A percentile compares a stretch with the other conserved stretches of the same genome.
Conservation (phyloP, 2,329 filamentous ascomycete species). For the Phoma sp. region DNA sequence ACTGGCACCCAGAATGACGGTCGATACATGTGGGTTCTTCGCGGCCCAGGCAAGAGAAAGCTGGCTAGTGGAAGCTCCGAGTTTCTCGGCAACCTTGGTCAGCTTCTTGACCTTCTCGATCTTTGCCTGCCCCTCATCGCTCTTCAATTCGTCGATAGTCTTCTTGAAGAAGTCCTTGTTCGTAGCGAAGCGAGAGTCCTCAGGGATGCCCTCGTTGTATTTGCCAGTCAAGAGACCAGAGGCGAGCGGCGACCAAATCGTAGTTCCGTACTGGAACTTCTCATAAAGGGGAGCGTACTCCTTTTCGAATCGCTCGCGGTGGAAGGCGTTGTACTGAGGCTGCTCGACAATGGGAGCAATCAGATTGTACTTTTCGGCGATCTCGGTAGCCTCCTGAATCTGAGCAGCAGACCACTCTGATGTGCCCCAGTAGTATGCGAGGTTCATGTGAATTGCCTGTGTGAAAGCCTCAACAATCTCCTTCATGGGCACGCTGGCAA, state of each 20-base stretch:
- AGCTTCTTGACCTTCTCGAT: conserved; percentile 65
- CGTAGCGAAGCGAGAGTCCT: conserved; percentile 65
- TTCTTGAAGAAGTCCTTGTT: conserved; percentile 65
- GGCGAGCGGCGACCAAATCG: conserved; percentile 61
- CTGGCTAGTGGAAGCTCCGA: conserved; percentile 57
- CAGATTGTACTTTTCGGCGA: conserved; percentile 67
- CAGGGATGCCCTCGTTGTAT: conserved; percentile 68
- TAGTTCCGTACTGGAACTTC: conserved; percentile 64
- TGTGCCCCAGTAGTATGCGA: conserved; percentile 63
- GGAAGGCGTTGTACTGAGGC: conserved; percentile 68
- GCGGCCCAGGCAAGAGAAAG: conserved; percentile 66
- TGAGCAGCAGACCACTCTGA: conserved; percentile 66
- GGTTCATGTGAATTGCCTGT: conserved; percentile 60
- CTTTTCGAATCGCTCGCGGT: conserved; percentile 66
- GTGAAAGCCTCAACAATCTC: conserved; percentile 66
- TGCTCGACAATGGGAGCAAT: conserved; percentile 63
- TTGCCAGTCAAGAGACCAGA: conserved; percentile 67
- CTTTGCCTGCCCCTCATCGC: conserved; percentile 58
- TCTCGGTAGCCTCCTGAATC: conserved; percentile 65
- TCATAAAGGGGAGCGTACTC: conserved; percentile 65
- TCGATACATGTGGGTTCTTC: conserved; percentile 65
- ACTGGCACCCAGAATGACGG: conserved; percentile 62
- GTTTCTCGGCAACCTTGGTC: conserved; percentile 57
- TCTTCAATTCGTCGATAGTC: conserved; percentile 60
- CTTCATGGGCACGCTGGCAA: conserved; percentile 62